phyloP scores from a whole-genome alignment of 495 filamentous ascomycete species.

The Pyrenula massariospora region DNA sequence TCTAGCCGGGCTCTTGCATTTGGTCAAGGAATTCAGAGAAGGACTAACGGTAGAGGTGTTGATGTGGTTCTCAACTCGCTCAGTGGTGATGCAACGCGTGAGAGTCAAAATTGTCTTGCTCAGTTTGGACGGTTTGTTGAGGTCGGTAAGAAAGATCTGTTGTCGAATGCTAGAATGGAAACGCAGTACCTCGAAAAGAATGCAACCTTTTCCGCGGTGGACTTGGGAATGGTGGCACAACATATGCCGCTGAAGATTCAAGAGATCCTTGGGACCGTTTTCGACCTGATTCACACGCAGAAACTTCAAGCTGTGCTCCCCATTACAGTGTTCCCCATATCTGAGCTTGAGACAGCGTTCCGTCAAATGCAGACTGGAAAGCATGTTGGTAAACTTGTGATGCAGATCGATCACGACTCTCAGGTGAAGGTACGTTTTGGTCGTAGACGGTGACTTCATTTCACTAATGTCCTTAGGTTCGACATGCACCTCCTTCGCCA shows the following conservation, averaged over 20 bases:
- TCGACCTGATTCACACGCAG: constrained; percentile 14
- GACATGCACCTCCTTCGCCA: constrained; percentile 5
- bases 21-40: constrained; percentile 29
- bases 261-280: constrained; percentile 14
- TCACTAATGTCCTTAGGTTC: constrained; percentile 34
- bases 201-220: constrained; percentile 30
- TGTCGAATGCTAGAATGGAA: constrained; percentile 20
- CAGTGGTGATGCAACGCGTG: constrained; percentile 24
- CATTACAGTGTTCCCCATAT: constrained; percentile 22
- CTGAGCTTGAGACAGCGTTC: constrained; percentile 34
- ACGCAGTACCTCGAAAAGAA: constrained; percentile 27
- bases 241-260: constrained; percentile 13
- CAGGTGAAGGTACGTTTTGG: constrained; percentile 11
- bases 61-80: constrained; percentile 55
- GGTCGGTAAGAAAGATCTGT: constrained; percentile 43
- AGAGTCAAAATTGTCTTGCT: constrained; percentile 36
- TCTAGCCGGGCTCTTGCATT: constrained; percentile 35
- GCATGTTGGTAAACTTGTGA: constrained; percentile 38
- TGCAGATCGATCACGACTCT: constrained; percentile 17
- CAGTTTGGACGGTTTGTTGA: constrained; percentile 47
- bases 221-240: constrained; percentile 16
- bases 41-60: constrained; percentile 42
- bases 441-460: constrained; percentile 29
- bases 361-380: constrained; percentile 36
- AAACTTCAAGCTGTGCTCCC: constrained; percentile 18